Base-by-base conservation (phyloP, 345 rosid species). In the Acer yangbiense region DNA sequence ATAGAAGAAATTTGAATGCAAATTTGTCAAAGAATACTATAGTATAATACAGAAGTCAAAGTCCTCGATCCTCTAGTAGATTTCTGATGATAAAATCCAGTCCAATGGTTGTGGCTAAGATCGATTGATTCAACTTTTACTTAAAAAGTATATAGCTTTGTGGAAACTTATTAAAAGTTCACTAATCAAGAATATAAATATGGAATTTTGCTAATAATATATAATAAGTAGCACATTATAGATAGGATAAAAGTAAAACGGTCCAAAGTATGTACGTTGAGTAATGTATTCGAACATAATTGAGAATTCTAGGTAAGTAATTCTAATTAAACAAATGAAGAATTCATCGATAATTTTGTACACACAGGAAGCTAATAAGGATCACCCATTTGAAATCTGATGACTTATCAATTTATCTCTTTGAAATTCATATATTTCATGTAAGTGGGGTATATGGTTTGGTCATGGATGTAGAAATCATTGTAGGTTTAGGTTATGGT, bases 11-110 rank as follows among this genome's bases (percentile, higher is more conserved):
- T 17, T 16, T 54, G 58, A 54, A 16, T 54, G 58, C 58, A 3
- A 54, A 13, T 27, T 69, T 72, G 55, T 21, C 67, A 7, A 41
- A 60, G 67, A 60, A 41, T 58, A 54, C 67, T 72, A 41, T 39
- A 2, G 57, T 52, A 16, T 9, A 7, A 43, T 54, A 14, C 7
- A 6, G 7, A 54, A 54, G 58, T 54, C 58, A 50, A 50, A 9
- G 16, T 50, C 55, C 55, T 50, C 25, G 25, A 23, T 23, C 54
- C 55, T 12, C 46, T 12, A 3, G 3, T 13, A 50, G 55, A 50
- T 13, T 50, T 14, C 3, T 11, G 18, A 11, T 11, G 18, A 11
- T 11, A 14, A 50, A 50, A 50, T 50, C 55, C 55, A 50, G 14
- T 50, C 55, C 14, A 50, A 50, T 2, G 17, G 55, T 50, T 50